These are phyloP conservation scores for Cymbopogon flexuosus DNA, from an alignment of 202 grass and related monocot species.

Conservation along the genomic window DNA sequence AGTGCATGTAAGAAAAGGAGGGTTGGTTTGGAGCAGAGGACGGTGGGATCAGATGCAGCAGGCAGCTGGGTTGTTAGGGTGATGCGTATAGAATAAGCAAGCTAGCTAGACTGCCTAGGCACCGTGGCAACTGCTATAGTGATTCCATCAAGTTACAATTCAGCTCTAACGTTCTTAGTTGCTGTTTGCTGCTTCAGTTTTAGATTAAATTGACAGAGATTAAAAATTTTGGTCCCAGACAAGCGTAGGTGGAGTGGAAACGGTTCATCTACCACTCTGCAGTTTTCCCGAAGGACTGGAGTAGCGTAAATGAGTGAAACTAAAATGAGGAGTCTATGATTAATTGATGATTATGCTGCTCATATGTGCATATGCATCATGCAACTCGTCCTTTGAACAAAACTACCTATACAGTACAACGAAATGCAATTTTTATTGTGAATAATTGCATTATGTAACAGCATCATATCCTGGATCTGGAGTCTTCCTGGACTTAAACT, in stretches of 20 bases:
- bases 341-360: background rate
- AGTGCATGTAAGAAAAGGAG: background rate
- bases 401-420: background rate
- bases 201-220: background rate
- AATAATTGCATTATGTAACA: background rate
- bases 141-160: background rate
- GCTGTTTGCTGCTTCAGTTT: conserved; percentile 12
- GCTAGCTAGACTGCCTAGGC: background rate
- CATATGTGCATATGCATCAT: background rate
- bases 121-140: conserved; percentile 15
- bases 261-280: background rate
- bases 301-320: background rate
- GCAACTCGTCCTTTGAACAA: background rate
- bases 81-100: conserved; percentile 39
- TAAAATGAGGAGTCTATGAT: background rate
- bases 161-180: background rate
- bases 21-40: conserved; percentile 17
- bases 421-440: background rate
- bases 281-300: background rate
- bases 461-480: background rate
- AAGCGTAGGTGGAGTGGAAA: conserved; percentile 4
- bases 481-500: conserved; percentile 8
- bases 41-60: conserved; percentile 25
- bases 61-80: conserved; percentile 41
- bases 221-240: background rate